phyloP scores from a whole-genome alignment of 768 basidiomycete species.

The Russula emetica region DNA sequence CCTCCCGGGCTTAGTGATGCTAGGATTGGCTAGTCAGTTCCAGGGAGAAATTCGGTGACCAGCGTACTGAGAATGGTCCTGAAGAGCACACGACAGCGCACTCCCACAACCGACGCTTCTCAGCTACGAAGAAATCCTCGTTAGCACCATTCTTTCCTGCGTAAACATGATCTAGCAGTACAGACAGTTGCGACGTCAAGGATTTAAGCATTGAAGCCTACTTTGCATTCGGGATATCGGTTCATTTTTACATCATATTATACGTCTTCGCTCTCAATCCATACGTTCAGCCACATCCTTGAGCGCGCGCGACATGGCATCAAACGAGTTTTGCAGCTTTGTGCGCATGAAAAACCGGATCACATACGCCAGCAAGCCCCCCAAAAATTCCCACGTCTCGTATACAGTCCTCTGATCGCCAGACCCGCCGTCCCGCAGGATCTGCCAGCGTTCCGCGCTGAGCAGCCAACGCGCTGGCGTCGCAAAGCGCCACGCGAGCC shows the following conservation, averaged over 20 bases:
- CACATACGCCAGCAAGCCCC: conserved; percentile 11
- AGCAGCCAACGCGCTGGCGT: conserved; percentile 18
- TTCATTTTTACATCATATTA: not conserved
- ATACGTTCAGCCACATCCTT: conserved; percentile 14
- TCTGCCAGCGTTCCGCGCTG: conserved; percentile 18
- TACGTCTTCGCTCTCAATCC: not conserved
- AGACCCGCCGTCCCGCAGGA: not conserved
- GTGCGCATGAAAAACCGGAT: conserved; percentile 10
- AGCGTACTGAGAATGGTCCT: no score
- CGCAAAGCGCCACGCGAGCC: conserved; percentile 16
- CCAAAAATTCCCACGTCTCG: conserved; percentile 18
- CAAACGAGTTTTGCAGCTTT: conserved; percentile 19
- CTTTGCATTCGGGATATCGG: not conserved
- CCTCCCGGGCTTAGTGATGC: no score
- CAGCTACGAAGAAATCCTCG: no score
- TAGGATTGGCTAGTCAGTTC: no score
- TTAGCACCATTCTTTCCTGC: no score
- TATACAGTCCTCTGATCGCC: conserved; percentile 3
- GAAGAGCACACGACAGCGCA: no score
- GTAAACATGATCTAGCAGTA: no score
- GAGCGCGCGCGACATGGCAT: conserved; percentile 13
- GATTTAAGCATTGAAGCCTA: no score
- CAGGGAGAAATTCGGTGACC: no score
- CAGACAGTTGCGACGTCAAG: no score
- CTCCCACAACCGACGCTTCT: no score